A percentile compares a stretch with the other conserved stretches of the same genome.
Evolutionary conservation across 2,329 filamentous ascomycete species (phyloP).

Genomic region (Ceratocystis diversiconidia): DNA sequence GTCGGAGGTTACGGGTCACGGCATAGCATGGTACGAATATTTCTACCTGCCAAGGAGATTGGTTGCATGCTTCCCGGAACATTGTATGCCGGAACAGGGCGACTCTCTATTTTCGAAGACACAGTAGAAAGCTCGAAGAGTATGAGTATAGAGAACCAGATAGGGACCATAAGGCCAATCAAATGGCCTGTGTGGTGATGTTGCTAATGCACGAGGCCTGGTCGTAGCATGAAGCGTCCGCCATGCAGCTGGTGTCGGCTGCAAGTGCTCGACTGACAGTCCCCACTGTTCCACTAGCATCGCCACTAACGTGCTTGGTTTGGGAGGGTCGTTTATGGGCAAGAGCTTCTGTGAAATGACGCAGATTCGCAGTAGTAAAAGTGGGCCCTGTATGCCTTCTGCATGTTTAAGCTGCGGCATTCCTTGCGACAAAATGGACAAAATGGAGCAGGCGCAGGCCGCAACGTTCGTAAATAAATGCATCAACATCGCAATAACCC

Average conservation of each 20-base stretch:
- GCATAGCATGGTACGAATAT: conserved; percentile 39
- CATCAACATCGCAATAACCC: background rate
- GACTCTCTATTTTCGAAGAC: conserved; percentile 11
- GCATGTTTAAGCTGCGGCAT: background rate
- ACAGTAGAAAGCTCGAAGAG: background rate
- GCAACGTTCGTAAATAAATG: background rate
- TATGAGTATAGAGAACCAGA: conserved; percentile 6
- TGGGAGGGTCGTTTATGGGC: conserved; percentile 13
- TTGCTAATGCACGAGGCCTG: background rate
- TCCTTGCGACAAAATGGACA: background rate
- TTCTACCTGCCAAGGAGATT: conserved; percentile 29
- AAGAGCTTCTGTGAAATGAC: conserved; percentile 8
- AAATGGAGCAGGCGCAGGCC: background rate
- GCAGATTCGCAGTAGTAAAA: conserved; percentile 3
- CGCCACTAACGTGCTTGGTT: background rate
- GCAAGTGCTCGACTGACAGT: background rate
- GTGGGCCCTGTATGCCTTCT: background rate
- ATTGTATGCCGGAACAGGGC: conserved; percentile 24
- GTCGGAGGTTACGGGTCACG: conserved; percentile 37
- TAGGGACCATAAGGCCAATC: background rate
- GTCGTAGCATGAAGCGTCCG: background rate
- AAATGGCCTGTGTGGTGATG: background rate
- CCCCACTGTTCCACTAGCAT: background rate
- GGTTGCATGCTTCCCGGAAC: conserved; percentile 28
- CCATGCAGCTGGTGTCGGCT: background rate